Base-by-base conservation (phyloP, 768 basidiomycete species). In the Panellus pusillus region DNA sequence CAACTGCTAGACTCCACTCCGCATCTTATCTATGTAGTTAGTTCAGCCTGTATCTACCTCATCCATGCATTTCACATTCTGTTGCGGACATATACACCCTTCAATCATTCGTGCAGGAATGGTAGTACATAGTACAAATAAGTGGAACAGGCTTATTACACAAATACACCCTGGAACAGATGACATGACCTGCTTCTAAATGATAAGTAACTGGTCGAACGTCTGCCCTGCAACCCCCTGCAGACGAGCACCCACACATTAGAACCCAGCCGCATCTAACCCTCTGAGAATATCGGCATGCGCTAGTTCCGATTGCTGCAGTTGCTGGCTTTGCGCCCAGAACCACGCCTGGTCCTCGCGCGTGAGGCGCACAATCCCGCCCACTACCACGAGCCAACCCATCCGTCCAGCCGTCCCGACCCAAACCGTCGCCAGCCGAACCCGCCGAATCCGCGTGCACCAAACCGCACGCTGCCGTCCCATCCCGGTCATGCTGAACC, bases 251-350 rank as follows among this genome's bases (percentile, higher is more conserved):
- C 41, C 38, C 40, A 62, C 55, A 32, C 39, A 47, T 68, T 66
- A 87, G 63, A 89, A 87, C 8, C 85, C 85, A 44, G 85, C 84
- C 27, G 79, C 80, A 68, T 86, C 83, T 38, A 87, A 67, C n/a
- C 83, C 83, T 63, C 78, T 83, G 60, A 82, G 73, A 51, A 87
- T 83, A 64, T 87, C 83, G 28, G 81, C 82, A 66, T 85, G 77
- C 27, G 79, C 75, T 38, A 82, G 60, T 66, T 88, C 85, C 24
- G 72, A 68, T 44, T 79, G 76, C 68, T 81, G 81, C 39, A 87
- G 70, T 52, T 86, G 84, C 61, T 81, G 74, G 62, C 83, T 84
- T 65, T 75, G 76, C 54, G 66, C 64, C 82, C 82, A 84, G 57
- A 82, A 83, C 73, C 78, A 77, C 44, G 72, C 70, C 51, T 73